Evolutionary conservation across 345 rosid species (phyloP), one percentile per base, ranked within the genome.

Genomic region (Rhodamnia argentea): DNA sequence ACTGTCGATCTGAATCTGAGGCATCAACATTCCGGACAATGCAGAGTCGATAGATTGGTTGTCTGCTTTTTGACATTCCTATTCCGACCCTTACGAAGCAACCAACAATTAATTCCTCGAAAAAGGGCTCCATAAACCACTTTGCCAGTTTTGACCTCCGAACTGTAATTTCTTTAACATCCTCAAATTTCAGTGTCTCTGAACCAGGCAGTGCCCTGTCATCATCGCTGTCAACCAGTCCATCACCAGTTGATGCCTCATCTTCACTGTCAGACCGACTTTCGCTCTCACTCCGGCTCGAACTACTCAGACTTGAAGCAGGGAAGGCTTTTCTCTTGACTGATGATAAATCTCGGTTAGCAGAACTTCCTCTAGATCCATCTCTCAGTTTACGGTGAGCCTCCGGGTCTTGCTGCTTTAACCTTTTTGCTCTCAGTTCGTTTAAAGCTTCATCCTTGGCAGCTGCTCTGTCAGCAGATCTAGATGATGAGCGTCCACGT

Each of bases 41-140:
- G 90, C 99, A 96, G 57, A 98, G 98, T 89, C 99, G 90, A 85
- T 98, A 98, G 82, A 96, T 91, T 37, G 98, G 92, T 53, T 84
- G 88, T 81, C 95, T 98, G 84, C 70, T 87, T 86, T 88, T 96
- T 11, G 99, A 95, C 92, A 91, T 93, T 82, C 99, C 99, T 20
- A 96, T 95, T 52, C 99, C 99, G 55, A 98, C 98, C 83, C 99
- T 92, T 87, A 96, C 99, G 90, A 93, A 98, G 90, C 99, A 98
- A 13, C 98, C 98, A 58, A 96, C 95, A 84, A 98, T 96, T 90
- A 98, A 90, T 90, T 96, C 99, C 83, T 98, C 99, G 84, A 98
- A 98, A 92, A 97, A 98, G 32, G 99, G 99, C 91, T 98, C 99
- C 99, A 98, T 96, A 64, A 96, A 85, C 99, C 99, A 98, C 89